Percentiles rank a stretch among this genome's conserved stretches.
These are phyloP conservation scores for Trametes coccinea DNA, from an alignment of 768 basidiomycete species.

Conservation along the genomic window DNA sequence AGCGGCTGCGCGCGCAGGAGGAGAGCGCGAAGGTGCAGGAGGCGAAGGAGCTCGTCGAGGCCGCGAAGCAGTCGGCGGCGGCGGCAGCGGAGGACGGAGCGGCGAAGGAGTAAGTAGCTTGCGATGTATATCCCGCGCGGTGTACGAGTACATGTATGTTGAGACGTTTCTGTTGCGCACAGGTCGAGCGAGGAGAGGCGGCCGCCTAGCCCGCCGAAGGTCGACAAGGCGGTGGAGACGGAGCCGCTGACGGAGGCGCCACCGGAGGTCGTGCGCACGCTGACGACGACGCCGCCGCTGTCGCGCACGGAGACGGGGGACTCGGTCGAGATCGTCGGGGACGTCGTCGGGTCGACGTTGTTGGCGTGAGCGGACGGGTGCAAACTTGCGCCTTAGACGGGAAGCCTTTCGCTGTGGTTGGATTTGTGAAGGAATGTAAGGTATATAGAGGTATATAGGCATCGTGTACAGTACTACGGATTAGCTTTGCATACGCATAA, in stretches of 20 bases:
- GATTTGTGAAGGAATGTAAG: no score
- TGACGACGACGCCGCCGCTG: conserved; percentile 19
- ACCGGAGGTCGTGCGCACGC: conserved; percentile 1
- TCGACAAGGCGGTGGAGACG: conserved; percentile 8
- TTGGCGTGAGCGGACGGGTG: background rate
- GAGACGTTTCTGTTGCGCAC: background rate
- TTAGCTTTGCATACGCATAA: no score
- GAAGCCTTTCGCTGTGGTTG: no score
- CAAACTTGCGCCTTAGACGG: no score
- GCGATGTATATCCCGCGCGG: background rate
- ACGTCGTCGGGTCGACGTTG: conserved; percentile 13
- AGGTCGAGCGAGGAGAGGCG: background rate
- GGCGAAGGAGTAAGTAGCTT: conserved; percentile 6
- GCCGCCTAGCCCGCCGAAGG: background rate
- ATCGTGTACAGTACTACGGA: no score
- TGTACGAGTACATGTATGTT: background rate
- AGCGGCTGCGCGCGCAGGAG: conserved; percentile 11
- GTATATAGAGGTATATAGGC: no score
- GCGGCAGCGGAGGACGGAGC: background rate
- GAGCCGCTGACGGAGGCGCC: conserved; percentile 12
- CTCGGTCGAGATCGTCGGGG: conserved; percentile 27
- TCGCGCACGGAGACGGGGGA: conserved; percentile 27
- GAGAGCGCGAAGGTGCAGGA: background rate
- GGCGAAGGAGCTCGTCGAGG: conserved; percentile 5
- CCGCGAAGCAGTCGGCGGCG: background rate